These are phyloP conservation scores for Lavandula angustifolia DNA, from an alignment of 257 asterid genomes.

Conservation along the genomic window DNA sequence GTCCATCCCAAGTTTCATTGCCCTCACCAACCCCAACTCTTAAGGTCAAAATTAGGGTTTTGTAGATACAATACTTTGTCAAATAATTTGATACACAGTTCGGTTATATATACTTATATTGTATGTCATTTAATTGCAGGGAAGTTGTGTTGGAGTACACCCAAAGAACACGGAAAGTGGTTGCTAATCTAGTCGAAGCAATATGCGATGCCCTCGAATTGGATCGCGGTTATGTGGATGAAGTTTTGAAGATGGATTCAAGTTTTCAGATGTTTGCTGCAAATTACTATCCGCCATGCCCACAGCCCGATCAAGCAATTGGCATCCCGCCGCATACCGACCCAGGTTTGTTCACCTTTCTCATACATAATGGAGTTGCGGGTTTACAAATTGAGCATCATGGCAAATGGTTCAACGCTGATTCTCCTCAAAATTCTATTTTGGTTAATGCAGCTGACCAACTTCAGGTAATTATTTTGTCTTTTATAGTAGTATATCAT, in stretches of 20 bases:
- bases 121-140: slow-evolving; percentile 4
- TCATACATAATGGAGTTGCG: slow-evolving; percentile 32
- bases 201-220: slow-evolving; percentile 28
- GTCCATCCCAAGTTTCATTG: too few species aligned
- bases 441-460: slow-evolving; percentile 21
- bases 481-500: too few species aligned
- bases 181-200: slow-evolving; percentile 19
- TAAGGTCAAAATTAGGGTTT: too few species aligned
- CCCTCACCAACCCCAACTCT: too few species aligned
- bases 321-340: slow-evolving; percentile 51
- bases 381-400: too few species aligned
- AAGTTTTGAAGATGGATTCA: slow-evolving; percentile 34
- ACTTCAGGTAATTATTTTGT: too few species aligned
- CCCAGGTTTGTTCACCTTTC: slow-evolving; percentile 39
- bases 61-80: too few species aligned
- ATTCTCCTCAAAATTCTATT: slow-evolving; percentile 37
- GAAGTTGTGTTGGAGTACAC: slow-evolving; percentile 31
- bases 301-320: slow-evolving; percentile 46
- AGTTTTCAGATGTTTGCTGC: slow-evolving; percentile 38
- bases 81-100: too few species aligned
- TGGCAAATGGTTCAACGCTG: slow-evolving; percentile 35
- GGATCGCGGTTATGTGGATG: slow-evolving; percentile 22
- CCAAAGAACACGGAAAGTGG: slow-evolving; percentile 19
- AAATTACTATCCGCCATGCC: slow-evolving; percentile 46
- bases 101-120: too few species aligned